Percentiles rank a stretch among this genome's conserved stretches.
Conservation (phyloP, 495 filamentous ascomycete species). For the Cairneyella variabilis region DNA sequence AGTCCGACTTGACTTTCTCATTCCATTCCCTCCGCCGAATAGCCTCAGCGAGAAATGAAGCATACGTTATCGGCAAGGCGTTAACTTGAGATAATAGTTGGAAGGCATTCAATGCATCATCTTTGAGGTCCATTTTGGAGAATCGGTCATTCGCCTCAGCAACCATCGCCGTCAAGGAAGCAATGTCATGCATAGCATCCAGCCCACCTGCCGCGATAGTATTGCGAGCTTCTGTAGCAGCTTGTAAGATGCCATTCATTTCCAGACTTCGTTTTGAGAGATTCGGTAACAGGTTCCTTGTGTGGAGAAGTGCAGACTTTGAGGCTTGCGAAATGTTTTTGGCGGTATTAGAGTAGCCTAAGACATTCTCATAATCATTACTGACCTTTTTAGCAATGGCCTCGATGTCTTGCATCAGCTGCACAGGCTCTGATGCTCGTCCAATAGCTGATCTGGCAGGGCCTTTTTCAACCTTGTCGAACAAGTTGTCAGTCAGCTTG, state of each 20-base stretch:
- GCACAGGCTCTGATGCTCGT: conserved; percentile 37
- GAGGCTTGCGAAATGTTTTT: conserved; percentile 78
- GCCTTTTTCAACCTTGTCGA: conserved; percentile 44
- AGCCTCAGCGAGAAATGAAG: conserved; percentile 80
- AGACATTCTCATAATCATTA: conserved; percentile 78
- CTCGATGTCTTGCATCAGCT: conserved; percentile 79
- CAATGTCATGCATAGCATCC: conserved; percentile 74
- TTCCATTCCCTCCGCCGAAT: conserved; percentile 85
- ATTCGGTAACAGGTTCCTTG: conserved; percentile 80
- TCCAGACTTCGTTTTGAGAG: conserved; percentile 67
- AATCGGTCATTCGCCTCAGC: conserved; percentile 66
- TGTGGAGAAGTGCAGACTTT: conserved; percentile 82
- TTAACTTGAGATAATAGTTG: conserved; percentile 71
- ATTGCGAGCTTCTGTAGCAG: conserved; percentile 59
- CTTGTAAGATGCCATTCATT: conserved; percentile 67
- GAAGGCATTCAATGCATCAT: conserved; percentile 66
- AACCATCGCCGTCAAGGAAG: conserved; percentile 69
- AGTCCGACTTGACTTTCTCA: conserved; percentile 82
- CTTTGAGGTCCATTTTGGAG: conserved; percentile 63
- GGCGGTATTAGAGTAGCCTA: conserved; percentile 60
- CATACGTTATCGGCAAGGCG: conserved; percentile 82
- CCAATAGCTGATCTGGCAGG: conserved; percentile 32
- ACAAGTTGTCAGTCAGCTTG: conserved; percentile 40
- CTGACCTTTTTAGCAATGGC: conserved; percentile 79
- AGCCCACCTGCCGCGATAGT: conserved; percentile 54